phyloP scores from a whole-genome alignment of 768 basidiomycete genomes.

The Tulasnella sp. region DNA sequence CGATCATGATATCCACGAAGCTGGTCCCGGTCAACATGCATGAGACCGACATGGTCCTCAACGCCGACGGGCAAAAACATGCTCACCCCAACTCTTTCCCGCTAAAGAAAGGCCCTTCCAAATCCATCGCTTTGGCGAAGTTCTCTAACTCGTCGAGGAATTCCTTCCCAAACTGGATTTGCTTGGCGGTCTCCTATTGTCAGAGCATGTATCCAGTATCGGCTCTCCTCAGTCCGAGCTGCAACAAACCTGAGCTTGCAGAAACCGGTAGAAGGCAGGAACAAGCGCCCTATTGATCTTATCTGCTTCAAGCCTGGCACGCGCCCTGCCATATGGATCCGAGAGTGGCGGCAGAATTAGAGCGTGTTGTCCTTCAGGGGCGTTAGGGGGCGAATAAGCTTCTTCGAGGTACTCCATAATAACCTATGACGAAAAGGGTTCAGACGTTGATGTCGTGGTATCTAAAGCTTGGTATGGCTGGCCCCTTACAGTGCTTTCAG shows the following conservation, averaged over 20 bases:
- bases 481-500: conserved; percentile 6
- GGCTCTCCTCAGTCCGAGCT: background rate
- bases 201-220: background rate
- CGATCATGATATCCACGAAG: conserved; percentile 59
- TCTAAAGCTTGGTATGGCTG: too few relatives aligned
- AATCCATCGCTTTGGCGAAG: conserved; percentile 48
- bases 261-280: conserved; percentile 65
- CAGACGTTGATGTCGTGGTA: background rate
- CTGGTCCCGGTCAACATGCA: conserved; percentile 28
- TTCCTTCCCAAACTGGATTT: conserved; percentile 46
- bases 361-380: conserved; percentile 21
- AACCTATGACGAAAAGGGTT: background rate
- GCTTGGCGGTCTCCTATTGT: conserved; percentile 43
- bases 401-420: conserved; percentile 19
- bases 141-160: conserved; percentile 45
- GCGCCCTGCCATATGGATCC: conserved; percentile 59
- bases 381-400: conserved; percentile 9
- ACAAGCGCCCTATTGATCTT: conserved; percentile 56
- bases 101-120: conserved; percentile 8
- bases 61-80: background rate
- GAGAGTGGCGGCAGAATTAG: conserved; percentile 50
- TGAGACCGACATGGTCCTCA: background rate
- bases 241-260: conserved; percentile 43
- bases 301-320: conserved; percentile 61
- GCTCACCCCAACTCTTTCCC: conserved; percentile 10